Conservation (phyloP, 108 stramenopile species). For the Seminavis robusta region DNA sequence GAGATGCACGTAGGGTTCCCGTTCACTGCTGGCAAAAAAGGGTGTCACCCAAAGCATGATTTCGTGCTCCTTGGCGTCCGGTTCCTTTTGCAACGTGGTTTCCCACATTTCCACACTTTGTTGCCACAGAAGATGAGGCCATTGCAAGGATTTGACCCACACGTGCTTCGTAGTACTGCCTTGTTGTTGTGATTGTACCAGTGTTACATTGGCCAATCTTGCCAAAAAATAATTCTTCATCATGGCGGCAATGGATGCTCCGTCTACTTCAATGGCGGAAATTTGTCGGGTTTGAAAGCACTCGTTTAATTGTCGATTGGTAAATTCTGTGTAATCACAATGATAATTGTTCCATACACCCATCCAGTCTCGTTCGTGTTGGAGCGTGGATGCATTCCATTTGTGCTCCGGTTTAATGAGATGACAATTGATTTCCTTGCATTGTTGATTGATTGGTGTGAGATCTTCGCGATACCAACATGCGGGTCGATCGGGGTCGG, state of each 20-base stretch:
- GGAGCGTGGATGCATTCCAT: slow-evolving; percentile 14
- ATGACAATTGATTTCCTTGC: slow-evolving; percentile 21
- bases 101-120: too few species aligned
- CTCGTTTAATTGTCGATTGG: slow-evolving; percentile 14
- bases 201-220: neutral
- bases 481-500: slow-evolving; percentile 6
- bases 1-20: neutral
- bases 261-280: slow-evolving; percentile 10
- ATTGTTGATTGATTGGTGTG: slow-evolving; percentile 10
- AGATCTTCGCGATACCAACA: slow-evolving; percentile 41
- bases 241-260: slow-evolving; percentile 11
- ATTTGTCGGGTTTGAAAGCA: slow-evolving; percentile 22
- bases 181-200: too few species aligned
- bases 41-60: neutral
- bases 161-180: too few species aligned
- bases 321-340: slow-evolving; percentile 25
- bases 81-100: too few species aligned
- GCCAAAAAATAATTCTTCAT: neutral
- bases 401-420: slow-evolving; percentile 7
- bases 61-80: neutral
- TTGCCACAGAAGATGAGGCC: too few species aligned
- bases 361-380: slow-evolving; percentile 11
- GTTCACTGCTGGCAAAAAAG: slow-evolving; percentile 1
- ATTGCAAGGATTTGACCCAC: too few species aligned
- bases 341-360: slow-evolving; percentile 24